phyloP scores from a whole-genome alignment of 352 stramenopile genomes.

The Aphanomyces astaci region DNA sequence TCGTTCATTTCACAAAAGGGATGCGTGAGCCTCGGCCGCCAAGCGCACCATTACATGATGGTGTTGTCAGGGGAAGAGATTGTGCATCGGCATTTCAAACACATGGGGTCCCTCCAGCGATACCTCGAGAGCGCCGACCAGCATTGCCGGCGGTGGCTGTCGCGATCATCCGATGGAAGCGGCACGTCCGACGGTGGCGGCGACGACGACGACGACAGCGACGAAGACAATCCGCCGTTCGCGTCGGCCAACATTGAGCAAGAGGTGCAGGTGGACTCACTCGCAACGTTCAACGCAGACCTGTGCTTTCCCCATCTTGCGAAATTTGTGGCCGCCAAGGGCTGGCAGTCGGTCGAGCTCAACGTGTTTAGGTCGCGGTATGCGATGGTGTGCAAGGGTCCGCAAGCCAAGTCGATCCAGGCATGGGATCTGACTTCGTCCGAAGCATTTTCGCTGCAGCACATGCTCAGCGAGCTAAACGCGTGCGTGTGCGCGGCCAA shows the following conservation, averaged over 20 bases:
- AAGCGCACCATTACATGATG: constrained; percentile 23
- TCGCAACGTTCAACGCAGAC: constrained; percentile 14
- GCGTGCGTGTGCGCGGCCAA: constrained; percentile 1
- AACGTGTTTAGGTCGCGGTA: constrained; percentile 20
- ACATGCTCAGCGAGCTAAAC: constrained; percentile 17
- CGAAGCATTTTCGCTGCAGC: not conserved
- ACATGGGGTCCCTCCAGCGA: constrained; percentile 22
- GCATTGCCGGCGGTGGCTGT: constrained; percentile 15
- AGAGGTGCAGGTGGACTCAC: not conserved
- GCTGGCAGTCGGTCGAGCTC: constrained; percentile 21
- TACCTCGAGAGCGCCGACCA: constrained; percentile 20
- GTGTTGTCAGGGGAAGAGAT: constrained; percentile 12
- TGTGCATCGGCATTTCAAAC: constrained; percentile 19
- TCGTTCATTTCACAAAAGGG: constrained; percentile 13
- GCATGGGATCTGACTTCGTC: constrained; percentile 3
- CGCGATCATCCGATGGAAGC: not conserved
- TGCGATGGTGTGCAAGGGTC: constrained; percentile 15
- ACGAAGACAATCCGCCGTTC: not conserved
- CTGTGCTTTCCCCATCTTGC: constrained; percentile 14
- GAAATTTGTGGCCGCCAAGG: constrained; percentile 16
- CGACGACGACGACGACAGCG: not conserved
- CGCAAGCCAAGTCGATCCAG: constrained; percentile 16
- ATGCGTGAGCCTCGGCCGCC: constrained; percentile 13
- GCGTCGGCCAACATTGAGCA: not conserved
- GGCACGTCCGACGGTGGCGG: constrained; percentile 5